Evolutionary conservation across 1,284 basidiomycete genomes (phyloP), one percentile per base, ranked within the genome.

Genomic region (Marasmius sp.): DNA sequence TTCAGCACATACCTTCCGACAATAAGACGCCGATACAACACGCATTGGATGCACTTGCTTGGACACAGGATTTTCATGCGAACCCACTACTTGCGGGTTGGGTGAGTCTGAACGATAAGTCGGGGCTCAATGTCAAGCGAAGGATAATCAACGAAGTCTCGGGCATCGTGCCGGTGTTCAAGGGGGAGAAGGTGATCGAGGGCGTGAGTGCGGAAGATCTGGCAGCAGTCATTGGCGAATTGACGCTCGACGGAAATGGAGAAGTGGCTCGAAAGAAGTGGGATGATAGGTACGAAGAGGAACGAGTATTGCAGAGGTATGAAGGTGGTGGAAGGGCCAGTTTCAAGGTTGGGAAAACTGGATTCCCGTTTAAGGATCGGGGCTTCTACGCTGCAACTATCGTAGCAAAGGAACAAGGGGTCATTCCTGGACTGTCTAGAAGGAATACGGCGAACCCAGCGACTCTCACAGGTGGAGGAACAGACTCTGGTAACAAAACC

Each of bases 171-270:
- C 92, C 94, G 0, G 88, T 98, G 4, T 92, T 96, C 71, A 91
- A 90, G 63, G 94, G 93, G 0, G 91, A 93, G 71, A 93, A 95
- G 74, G 94, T 99, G 63, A 91, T 99, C 53, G 92, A 98, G 72
- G 96, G 97, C 1, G 85, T 97, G 9, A 93, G 94, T 0, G 96
- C 96, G 0, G 97, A 98, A 69, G 97, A 99, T 70, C 80, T 97
- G 14, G 89, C 87, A 0, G 82, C 88, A 0, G 82, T 93, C 12
- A 80, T 95, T 22, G 83, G 85, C 6, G 88, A 91, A 61, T 85
- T 87, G 22, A 85, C 88, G 60, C 91, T 54, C n/a, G 27, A 37
- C 16, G 36, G 33, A 14, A 47, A 47, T n/a, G 45, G 45, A 47
- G 16, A 8, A 2, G 16, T 47, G 9, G 16, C 86, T 65, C 84